Evolutionary conservation across 352 stramenopile species (phyloP), one percentile per base, ranked within the genome.

Genomic region (Discostella stelligera): DNA sequence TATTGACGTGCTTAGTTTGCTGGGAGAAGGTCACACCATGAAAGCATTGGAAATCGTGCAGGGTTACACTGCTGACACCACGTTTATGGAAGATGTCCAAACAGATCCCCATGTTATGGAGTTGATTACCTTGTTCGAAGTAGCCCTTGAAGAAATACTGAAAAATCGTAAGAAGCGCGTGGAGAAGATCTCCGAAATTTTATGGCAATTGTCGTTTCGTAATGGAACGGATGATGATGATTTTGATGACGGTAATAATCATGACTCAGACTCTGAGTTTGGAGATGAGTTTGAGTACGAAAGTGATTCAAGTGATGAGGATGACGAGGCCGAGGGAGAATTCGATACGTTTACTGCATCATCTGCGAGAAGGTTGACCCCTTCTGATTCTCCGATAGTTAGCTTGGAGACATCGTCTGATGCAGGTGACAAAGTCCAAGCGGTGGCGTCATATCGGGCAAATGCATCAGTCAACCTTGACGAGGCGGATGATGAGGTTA

Each of bases 1-100:
- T 6, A 69, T 72, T 50, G 53, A 71, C 50, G 41, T 81, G 10
- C 21, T 72, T 16, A 48, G 30, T 27, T 20, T 81, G 20, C 30
- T 81, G 9, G 74, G 61, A 56, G 74, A 77, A 68, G 53, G 64
- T 21, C 59, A 53, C 44, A 62, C 66, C 32, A 37, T 77, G 2
- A 39, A 71, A n/a, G 74, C 74, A 6, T 14, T 81, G 21, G 67
- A 81, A 10, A 67, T 76, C 30, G 74, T 61, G 0, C 74, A 72
- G 44, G 50, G 55, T 16, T 81, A 66, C 66, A 6, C 75, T 32
- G 58, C 27, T 23, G 53, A 62, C 3, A 25, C 32, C 11, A 30
- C 62, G 8, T 71, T 81, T 69, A 23, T 16, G 37, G 48, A 70
- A 8, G 66, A 67, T 46, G 46, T 71, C 5, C 16, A 46, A 53